phyloP scores from a whole-genome alignment of 2,329 filamentous ascomycete species.

The Fusarium verrucosum region DNA sequence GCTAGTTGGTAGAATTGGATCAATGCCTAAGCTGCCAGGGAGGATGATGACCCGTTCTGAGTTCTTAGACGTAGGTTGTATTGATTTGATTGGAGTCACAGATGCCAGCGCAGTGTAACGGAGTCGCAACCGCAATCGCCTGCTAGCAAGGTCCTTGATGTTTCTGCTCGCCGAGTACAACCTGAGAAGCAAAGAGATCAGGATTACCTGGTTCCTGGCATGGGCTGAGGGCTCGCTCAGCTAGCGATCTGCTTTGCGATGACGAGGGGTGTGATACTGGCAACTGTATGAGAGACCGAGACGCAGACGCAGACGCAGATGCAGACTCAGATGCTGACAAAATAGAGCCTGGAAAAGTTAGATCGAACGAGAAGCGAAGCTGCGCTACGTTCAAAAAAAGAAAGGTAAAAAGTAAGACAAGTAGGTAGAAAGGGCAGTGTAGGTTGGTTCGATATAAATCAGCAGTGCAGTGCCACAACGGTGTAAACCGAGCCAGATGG shows the following conservation, averaged over 20 bases:
- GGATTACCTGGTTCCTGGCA: conserved; percentile 12
- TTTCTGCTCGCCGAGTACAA: conserved; percentile 8
- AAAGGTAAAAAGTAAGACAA: conserved; percentile 16
- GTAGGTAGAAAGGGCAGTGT: conserved; percentile 7
- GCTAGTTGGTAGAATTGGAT: conserved; percentile 12
- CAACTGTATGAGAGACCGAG: conserved; percentile 7
- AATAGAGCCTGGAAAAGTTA: conserved; percentile 23
- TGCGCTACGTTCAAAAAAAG: conserved; percentile 22
- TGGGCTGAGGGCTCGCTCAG: conserved; percentile 7
- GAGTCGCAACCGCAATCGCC: conserved; percentile 10
- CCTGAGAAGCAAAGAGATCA: conserved; percentile 8
- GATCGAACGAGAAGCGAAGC: conserved; percentile 24
- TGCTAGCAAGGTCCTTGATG: conserved; percentile 11
- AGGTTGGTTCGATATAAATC: conserved; percentile 23
- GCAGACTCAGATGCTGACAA: conserved; percentile 15
- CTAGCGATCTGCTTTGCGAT: conserved; percentile 28
- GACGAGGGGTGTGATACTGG: conserved; percentile 29
- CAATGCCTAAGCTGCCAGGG: conserved; percentile 23
- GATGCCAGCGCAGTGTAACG: conserved; percentile 20
- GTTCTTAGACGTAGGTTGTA: conserved; percentile 3
- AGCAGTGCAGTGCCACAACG: conserved; percentile 11
- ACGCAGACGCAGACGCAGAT: conserved; percentile 1
- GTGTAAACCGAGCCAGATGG: neutral
- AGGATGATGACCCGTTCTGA: conserved; percentile 11
- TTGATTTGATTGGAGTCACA: conserved; percentile 11